Percentiles rank a stretch among this genome's conserved stretches.
phyloP scores from a whole-genome alignment of 768 basidiomycete species.

The Lactarius hengduanensis region DNA sequence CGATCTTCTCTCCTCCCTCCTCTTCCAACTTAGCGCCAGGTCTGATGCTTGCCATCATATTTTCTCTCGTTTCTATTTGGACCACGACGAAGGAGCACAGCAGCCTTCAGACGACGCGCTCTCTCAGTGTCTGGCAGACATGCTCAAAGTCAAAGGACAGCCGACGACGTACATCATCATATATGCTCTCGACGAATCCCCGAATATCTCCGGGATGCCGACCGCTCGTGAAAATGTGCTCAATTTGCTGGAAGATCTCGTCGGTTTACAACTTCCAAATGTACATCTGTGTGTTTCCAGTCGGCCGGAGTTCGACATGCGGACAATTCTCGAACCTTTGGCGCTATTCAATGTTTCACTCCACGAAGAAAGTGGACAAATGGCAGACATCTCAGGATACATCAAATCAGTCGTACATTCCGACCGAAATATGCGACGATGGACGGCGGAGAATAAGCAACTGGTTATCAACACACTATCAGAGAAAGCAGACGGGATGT shows the following conservation, averaged over 20 bases:
- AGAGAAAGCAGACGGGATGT: slow-evolving; percentile 3
- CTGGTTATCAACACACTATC: slow-evolving; percentile 8
- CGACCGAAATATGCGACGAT: slow-evolving; percentile 7
- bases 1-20: slow-evolving; percentile 1
- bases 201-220: background rate
- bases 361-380: slow-evolving; percentile 8
- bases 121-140: background rate
- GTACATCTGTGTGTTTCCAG: slow-evolving; percentile 5
- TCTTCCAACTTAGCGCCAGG: slow-evolving; percentile 5
- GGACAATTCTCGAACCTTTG: slow-evolving; percentile 3
- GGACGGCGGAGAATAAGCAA: background rate
- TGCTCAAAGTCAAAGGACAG: background rate
- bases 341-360: background rate
- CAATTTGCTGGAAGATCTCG: background rate
- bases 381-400: slow-evolving; percentile 1
- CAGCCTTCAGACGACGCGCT: background rate
- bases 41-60: background rate
- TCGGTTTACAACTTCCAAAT: background rate
- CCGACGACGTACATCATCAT: background rate
- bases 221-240: slow-evolving; percentile 13
- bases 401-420: background rate
- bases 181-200: slow-evolving; percentile 14
- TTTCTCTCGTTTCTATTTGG: slow-evolving; percentile 9
- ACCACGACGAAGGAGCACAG: background rate
- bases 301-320: slow-evolving; percentile 5